phyloP scores from a whole-genome alignment of 306 rosid species.

The Malus sylvestris region DNA sequence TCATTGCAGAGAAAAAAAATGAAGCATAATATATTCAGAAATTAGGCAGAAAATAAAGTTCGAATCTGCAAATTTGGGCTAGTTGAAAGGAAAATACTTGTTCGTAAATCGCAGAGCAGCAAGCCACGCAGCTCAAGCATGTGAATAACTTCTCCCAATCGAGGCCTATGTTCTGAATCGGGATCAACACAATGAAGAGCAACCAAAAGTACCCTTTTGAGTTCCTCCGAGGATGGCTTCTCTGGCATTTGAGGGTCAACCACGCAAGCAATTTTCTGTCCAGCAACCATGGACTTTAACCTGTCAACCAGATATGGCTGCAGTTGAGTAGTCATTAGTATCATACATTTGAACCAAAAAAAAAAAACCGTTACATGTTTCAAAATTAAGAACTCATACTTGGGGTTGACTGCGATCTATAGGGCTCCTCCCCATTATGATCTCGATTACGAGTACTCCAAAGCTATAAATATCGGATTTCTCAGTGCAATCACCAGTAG shows the following conservation, averaged over 20 bases:
- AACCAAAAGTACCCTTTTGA: constrained; percentile 44
- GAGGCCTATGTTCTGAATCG: constrained; percentile 35
- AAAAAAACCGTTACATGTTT: background rate
- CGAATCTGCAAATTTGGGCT: background rate
- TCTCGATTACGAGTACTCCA: constrained; percentile 63
- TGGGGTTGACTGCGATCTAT: constrained; percentile 4
- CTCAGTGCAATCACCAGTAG: constrained; percentile 21
- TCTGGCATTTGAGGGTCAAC: constrained; percentile 43
- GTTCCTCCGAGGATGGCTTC: constrained; percentile 40
- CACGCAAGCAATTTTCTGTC: constrained; percentile 17
- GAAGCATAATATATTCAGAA: background rate
- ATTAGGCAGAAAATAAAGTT: background rate
- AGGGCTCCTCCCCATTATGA: constrained; percentile 46
- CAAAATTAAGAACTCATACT: background rate
- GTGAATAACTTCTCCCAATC: constrained; percentile 45
- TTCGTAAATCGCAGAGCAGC: constrained; percentile 35
- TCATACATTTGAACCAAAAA: background rate
- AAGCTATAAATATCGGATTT: constrained; percentile 52
- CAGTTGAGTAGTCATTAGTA: background rate
- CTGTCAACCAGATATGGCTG: constrained; percentile 50
- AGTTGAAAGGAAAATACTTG: background rate
- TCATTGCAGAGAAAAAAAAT: background rate
- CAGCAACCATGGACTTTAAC: constrained; percentile 50
- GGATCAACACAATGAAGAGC: constrained; percentile 60
- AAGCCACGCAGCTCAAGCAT: constrained; percentile 49